Base-by-base conservation (phyloP, 2,329 filamentous ascomycete species). In the Exophiala spinifera region DNA sequence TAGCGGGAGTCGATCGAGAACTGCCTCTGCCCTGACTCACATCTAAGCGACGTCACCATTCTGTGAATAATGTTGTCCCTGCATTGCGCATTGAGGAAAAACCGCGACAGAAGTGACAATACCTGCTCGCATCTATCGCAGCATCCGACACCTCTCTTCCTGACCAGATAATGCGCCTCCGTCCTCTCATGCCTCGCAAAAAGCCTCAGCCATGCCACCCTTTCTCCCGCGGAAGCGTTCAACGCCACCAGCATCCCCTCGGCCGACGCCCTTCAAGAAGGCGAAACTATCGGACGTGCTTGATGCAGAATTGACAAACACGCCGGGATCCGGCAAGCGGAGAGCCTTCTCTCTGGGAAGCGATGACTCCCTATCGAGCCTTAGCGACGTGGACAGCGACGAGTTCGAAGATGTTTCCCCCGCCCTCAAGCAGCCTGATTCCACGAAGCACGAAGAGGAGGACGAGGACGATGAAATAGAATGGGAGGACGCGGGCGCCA, bases 391-490 rank as follows among this genome's bases (percentile, higher is more conserved):
- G 21, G 63, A 65, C 1, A 82, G 84, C 49, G 72, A 73, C 28
- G 81, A 84, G 42, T 84, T 85, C 54, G 77, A 80, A 59, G 76
- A 81, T 63, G 70, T 79, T 1, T 71, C 74, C 0, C 51, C 64
- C 59, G 61, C 56, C 21, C 19, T 53, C 19, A 60, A 59, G 34
- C 56, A 56, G 25, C 36, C 37, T 17, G 17, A 19, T 13, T 54
- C 61, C 42, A 19, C 75, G 79, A 64, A 67, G 72, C 53, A 70
- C 67, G 48, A 79, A 78, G 82, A 85, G 34, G 81, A 85, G 46
- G 78, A 87, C 3, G 80, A 82, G 56, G 85, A 85, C 37, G 84
- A 85, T 58, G 80, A 82, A 60, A 76, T 81, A 64, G 78, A 81
- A 49, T 83, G 79, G 79, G 81, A 84, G 65, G 78, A 83, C 65